Evolutionary conservation across 2,329 filamentous ascomycete species (phyloP).

Genomic region (Diaporthe helianthi): DNA sequence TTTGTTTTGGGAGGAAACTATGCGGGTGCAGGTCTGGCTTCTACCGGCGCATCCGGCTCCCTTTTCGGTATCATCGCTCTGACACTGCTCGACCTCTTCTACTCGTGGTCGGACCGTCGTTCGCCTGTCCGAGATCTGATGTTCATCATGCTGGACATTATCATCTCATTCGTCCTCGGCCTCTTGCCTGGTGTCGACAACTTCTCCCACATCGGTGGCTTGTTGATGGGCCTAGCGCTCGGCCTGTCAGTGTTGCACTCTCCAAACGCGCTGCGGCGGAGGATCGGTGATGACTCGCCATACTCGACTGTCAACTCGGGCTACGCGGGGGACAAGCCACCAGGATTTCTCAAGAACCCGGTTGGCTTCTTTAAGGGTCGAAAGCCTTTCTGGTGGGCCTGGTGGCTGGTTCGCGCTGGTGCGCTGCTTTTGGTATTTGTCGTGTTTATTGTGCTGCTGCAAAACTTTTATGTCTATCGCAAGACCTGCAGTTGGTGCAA

Average conservation of each 20-base stretch:
- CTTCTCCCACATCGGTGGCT: conserved; percentile 96
- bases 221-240: conserved; percentile 87
- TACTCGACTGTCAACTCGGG: conserved; percentile 72
- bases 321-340: conserved; percentile 53
- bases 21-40: conserved; percentile 80
- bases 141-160: conserved; percentile 84
- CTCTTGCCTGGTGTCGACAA: conserved; percentile 94
- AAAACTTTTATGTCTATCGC: conserved; percentile 87
- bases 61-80: conserved; percentile 93
- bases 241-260: conserved; percentile 90
- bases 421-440: conserved; percentile 82
- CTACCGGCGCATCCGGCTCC: conserved; percentile 86
- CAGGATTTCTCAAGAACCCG: conserved; percentile 66
- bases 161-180: conserved; percentile 90
- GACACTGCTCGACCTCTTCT: conserved; percentile 86
- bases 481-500: conserved; percentile 91
- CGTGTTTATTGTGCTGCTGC: conserved; percentile 83
- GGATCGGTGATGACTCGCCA: conserved; percentile 71
- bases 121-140: conserved; percentile 83
- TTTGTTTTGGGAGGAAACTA: conserved; percentile 96
- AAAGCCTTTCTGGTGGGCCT: conserved; percentile 95
- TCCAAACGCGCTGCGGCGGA: conserved; percentile 77
- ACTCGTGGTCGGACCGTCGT: conserved; percentile 84
- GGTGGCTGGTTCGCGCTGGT: conserved; percentile 87
- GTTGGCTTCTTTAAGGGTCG: conserved; percentile 88